A percentile compares a stretch with the other conserved stretches of the same genome.
Evolutionary conservation across 1,284 basidiomycete species (phyloP).

Genomic region (Ceratobasidium sp.): DNA sequence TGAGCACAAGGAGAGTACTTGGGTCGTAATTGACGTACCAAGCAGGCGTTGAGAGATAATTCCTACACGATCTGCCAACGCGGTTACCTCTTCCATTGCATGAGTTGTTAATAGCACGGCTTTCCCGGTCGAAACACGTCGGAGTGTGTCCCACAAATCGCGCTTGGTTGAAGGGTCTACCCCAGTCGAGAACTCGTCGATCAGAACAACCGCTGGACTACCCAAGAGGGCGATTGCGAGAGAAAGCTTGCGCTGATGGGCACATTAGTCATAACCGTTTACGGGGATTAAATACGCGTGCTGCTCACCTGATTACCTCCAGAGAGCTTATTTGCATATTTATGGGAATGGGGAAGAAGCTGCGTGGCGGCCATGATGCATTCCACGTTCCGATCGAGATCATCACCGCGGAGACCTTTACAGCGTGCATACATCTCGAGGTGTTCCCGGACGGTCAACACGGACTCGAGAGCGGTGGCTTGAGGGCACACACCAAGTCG

Average conservation of each 20-base stretch:
- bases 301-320: conserved; percentile 68
- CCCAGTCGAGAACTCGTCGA: conserved; percentile 84
- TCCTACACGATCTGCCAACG: conserved; percentile 73
- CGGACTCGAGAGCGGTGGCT: conserved; percentile 79
- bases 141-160: conserved; percentile 78
- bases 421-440: conserved; percentile 56
- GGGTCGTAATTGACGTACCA: conserved; percentile 56
- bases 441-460: conserved; percentile 79
- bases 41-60: conserved; percentile 73
- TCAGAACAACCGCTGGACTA: conserved; percentile 75
- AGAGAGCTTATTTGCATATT: conserved; percentile 67
- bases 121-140: conserved; percentile 67
- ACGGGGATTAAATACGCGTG: neutral
- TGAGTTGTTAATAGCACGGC: conserved; percentile 61
- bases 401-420: conserved; percentile 62
- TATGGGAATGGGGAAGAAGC: conserved; percentile 31
- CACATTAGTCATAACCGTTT: neutral
- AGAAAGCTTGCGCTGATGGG: conserved; percentile 64
- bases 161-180: conserved; percentile 84
- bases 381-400: conserved; percentile 63
- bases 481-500: conserved; percentile 81
- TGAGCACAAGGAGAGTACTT: conserved; percentile 25
- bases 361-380: conserved; percentile 64
- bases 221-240: conserved; percentile 81
- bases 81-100: conserved; percentile 84